Evolutionary conservation across 2,329 filamentous ascomycete species (phyloP).

Genomic region (Clonostachys chloroleuca): DNA sequence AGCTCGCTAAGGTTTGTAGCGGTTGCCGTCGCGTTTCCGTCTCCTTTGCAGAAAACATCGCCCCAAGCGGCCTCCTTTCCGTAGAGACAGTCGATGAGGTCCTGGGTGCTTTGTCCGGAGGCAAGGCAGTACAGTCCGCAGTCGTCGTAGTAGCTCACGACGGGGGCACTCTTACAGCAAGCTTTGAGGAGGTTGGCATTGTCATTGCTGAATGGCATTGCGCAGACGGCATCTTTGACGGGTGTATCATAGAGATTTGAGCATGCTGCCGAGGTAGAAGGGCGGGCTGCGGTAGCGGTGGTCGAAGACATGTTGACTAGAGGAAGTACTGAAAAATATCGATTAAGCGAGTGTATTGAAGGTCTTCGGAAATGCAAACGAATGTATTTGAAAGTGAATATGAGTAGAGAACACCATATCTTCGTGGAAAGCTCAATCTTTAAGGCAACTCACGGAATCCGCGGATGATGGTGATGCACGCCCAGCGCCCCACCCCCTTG

Average conservation of each 20-base stretch:
- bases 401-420: too few relatives aligned
- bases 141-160: conserved; percentile 37
- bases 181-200: conserved; percentile 33
- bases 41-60: conserved; percentile 38
- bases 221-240: conserved; percentile 37
- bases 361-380: too few relatives aligned
- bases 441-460: too few relatives aligned
- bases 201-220: conserved; percentile 28
- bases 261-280: background rate
- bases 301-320: too few relatives aligned
- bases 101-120: conserved; percentile 17
- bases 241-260: conserved; percentile 34
- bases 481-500: too few relatives aligned
- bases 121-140: conserved; percentile 46
- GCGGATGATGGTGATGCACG: too few relatives aligned
- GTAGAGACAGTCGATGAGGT: conserved; percentile 28
- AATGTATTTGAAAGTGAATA: too few relatives aligned
- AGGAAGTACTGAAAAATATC: too few relatives aligned
- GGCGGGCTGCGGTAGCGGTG: background rate
- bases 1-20: conserved; percentile 13
- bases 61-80: conserved; percentile 25
- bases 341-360: too few relatives aligned
- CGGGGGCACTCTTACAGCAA: conserved; percentile 38
- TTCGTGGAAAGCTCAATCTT: too few relatives aligned
- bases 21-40: conserved; percentile 27